Conservation (phyloP, 345 rosid genomes). For the Murraya paniculata region DNA sequence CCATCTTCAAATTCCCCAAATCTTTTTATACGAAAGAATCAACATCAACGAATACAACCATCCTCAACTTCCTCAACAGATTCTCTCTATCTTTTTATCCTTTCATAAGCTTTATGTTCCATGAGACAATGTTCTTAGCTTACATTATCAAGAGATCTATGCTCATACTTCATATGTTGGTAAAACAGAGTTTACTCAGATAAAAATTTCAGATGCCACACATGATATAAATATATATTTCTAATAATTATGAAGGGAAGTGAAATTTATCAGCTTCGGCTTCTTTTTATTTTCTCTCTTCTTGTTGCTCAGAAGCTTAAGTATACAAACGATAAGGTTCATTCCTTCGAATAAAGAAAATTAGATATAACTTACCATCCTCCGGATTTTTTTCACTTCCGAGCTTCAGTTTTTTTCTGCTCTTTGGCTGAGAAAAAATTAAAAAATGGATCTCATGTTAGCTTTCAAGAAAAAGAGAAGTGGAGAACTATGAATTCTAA, state of each 20-base stretch:
- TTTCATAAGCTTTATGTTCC: not conserved
- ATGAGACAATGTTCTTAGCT: slow-evolving; percentile 5
- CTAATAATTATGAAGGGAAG: not conserved
- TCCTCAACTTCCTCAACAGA: slow-evolving; percentile 5
- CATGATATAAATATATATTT: not conserved
- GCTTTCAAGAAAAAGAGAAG: not conserved
- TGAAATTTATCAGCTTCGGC: not conserved
- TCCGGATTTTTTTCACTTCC: slow-evolving; percentile 30
- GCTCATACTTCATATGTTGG: not conserved
- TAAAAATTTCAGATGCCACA: not conserved
- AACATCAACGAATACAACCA: slow-evolving; percentile 14
- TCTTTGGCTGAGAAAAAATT: slow-evolving; percentile 36
- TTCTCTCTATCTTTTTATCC: not conserved
- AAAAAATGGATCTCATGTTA: slow-evolving; percentile 12
- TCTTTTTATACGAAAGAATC: not conserved
- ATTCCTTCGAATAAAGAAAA: not conserved
- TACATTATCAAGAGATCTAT: not conserved
- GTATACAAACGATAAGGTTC: not conserved
- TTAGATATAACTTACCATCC: not conserved
- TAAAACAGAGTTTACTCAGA: slow-evolving; percentile 1
- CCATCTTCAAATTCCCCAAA: slow-evolving; percentile 10
- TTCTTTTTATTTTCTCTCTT: slow-evolving; percentile 10
- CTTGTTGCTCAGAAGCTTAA: slow-evolving; percentile 4
- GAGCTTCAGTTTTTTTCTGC: slow-evolving; percentile 47
- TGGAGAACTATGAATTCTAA: not conserved